phyloP scores from a whole-genome alignment of 192 early-diverging fungal species.

The Gryganskiella cystojenkinii region DNA sequence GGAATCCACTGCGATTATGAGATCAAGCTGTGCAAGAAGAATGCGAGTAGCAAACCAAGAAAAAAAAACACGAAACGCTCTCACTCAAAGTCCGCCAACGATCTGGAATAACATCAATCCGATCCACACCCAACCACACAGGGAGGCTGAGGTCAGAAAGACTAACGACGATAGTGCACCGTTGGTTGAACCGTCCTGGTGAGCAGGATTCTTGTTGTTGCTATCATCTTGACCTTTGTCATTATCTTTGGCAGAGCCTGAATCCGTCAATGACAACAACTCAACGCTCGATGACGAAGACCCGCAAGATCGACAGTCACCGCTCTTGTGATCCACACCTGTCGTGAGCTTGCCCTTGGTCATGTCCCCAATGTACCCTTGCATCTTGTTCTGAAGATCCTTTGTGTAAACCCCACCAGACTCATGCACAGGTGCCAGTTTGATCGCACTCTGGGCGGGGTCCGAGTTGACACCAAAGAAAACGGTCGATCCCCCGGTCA shows the following conservation, averaged over 20 bases:
- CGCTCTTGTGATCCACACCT: slow-evolving; percentile 51
- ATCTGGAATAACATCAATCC: slow-evolving; percentile 7
- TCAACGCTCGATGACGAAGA: slow-evolving; percentile 32
- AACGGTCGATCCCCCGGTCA: slow-evolving; percentile 38
- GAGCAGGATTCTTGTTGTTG: background rate
- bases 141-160: background rate
- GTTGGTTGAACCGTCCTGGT: background rate
- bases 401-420: slow-evolving; percentile 34
- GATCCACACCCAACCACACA: background rate
- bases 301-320: slow-evolving; percentile 31
- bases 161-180: background rate
- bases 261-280: slow-evolving; percentile 18
- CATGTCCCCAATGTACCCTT: slow-evolving; percentile 43
- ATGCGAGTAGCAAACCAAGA: no score
- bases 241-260: background rate
- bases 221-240: background rate
- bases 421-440: slow-evolving; percentile 47
- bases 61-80: no score
- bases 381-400: slow-evolving; percentile 35
- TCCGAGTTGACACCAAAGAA: slow-evolving; percentile 49
- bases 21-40: no score
- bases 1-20: no score
- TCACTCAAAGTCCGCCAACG: no score
- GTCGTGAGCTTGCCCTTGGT: slow-evolving; percentile 41
- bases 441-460: slow-evolving; percentile 29